phyloP scores from a whole-genome alignment of 495 filamentous ascomycete species.

The Penicillium chermesinum region DNA sequence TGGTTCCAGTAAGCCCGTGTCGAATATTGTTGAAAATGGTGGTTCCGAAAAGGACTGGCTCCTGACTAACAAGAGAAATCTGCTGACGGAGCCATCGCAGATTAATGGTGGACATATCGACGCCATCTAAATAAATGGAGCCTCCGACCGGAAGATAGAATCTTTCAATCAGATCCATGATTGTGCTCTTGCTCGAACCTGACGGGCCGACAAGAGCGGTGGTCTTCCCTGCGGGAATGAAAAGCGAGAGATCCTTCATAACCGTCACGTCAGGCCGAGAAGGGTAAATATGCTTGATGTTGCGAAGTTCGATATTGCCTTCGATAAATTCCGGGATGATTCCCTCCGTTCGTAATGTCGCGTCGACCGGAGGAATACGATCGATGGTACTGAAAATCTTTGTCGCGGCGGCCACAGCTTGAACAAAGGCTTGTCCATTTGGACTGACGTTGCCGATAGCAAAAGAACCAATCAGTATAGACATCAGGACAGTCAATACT shows the following conservation, averaged over 20 bases:
- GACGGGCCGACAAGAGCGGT: slow-evolving; percentile 64
- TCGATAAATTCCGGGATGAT: slow-evolving; percentile 27
- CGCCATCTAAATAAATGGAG: slow-evolving; percentile 45
- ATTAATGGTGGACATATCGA: slow-evolving; percentile 50
- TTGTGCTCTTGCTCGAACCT: slow-evolving; percentile 64
- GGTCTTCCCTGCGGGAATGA: slow-evolving; percentile 44
- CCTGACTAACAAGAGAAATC: slow-evolving; percentile 60
- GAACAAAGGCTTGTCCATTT: slow-evolving; percentile 52
- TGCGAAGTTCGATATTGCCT: slow-evolving; percentile 41
- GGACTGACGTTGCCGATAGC: slow-evolving; percentile 58
- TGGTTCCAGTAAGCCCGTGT: slow-evolving; percentile 41
- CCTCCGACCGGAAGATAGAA: slow-evolving; percentile 41
- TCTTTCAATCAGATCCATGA: slow-evolving; percentile 49
- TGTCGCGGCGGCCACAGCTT: slow-evolving; percentile 48
- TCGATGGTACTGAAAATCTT: slow-evolving; percentile 47
- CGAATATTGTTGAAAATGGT: slow-evolving; percentile 65
- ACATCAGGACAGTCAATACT: slow-evolving; percentile 58
- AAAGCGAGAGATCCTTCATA: slow-evolving; percentile 10
- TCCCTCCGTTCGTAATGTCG: slow-evolving; percentile 25
- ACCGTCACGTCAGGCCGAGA: slow-evolving; percentile 48
- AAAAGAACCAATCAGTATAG: slow-evolving; percentile 58
- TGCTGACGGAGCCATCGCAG: slow-evolving; percentile 48
- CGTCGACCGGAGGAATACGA: slow-evolving; percentile 44
- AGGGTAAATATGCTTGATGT: slow-evolving; percentile 57
- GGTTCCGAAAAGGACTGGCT: slow-evolving; percentile 55